Percentiles rank a stretch among this genome's conserved stretches.
Conservation (phyloP, 305 asterid genomes). For the Fraxinus ornus region DNA sequence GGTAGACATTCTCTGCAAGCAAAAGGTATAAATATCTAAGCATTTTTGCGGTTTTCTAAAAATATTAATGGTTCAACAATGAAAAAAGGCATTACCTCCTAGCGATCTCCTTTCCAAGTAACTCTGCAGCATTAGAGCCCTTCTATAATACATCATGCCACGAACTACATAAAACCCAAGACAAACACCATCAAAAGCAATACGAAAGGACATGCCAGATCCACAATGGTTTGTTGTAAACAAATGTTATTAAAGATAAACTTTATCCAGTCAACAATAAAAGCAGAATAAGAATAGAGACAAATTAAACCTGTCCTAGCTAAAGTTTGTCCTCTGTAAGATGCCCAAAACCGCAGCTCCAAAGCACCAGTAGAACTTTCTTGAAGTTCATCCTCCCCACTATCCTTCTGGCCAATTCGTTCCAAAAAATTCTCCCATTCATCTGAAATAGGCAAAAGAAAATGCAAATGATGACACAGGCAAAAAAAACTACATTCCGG, state of each 20-base stretch:
- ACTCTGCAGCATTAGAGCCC: constrained; percentile 97
- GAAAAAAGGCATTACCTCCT: constrained; percentile 60
- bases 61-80: constrained; percentile 1
- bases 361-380: constrained; percentile 71
- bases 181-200: constrained; percentile 13
- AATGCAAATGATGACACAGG: constrained; percentile 11
- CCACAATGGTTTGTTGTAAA: background rate
- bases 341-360: constrained; percentile 99
- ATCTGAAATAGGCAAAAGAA: constrained; percentile 42
- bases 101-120: constrained; percentile 74
- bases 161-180: constrained; percentile 61
- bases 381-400: constrained; percentile 77
- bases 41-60: constrained; percentile 18
- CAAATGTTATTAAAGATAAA: constrained; percentile 12
- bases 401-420: constrained; percentile 72
- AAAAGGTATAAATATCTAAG: constrained; percentile 24
- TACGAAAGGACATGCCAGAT: constrained; percentile 9
- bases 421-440: constrained; percentile 98
- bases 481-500: background rate
- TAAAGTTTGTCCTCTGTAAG: constrained; percentile 96
- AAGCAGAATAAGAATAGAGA: background rate
- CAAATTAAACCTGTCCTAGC: constrained; percentile 81
- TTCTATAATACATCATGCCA: constrained; percentile 99
- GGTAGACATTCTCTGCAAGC: constrained; percentile 50
- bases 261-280: background rate